Evolutionary conservation across 2,329 filamentous ascomycete species (phyloP), one percentile per base, ranked within the genome.

Genomic region (Fusarium chaquense): DNA sequence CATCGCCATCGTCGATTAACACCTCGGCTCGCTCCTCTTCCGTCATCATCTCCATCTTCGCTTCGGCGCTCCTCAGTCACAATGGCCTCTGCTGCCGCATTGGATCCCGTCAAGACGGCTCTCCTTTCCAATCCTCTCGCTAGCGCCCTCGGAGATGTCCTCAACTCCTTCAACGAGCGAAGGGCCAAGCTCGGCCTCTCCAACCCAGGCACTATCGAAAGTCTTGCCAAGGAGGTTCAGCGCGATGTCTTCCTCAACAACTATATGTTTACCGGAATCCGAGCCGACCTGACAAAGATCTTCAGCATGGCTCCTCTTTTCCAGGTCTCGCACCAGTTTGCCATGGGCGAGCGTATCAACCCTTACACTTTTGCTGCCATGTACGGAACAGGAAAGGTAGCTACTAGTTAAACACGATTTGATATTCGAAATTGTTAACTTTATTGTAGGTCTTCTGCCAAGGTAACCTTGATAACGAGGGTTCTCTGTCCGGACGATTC

Each of bases 191-290:
- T 99, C 71, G 95, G 94, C 68, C 86, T 99, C 74, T 87, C 91
- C 73, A 98, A 98, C 83, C 96, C 96, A 41, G 96, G 96, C 76
- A 94, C 92, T 54, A 90, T 98, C 73, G 96, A 99, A 83, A 90
- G 90, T 78, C 90, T 97, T 80, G 89, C 92, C 74, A 91, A 92
- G 80, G 96, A 99, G 85, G 94, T 98, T 69, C 91, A 97, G 84
- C 94, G 94, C 83, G 94, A 98, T 87, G 94, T 98, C 75, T 91
- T 98, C 80, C 89, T 98, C 77, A 96, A 91, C 83, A 97, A 98
- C 86, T 92, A 93, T 81, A 97, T 96, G 90, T 98, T 99, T 86
- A 92, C 93, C 45, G 96, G 96, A 77, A 88, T 99, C 81, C 93
- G 95, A 79, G 97, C 95, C 80, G 96, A 99, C 82, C 86, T 98